These are phyloP conservation scores for Telopea speciosissima DNA, from an alignment of 177 flowering plant genomes.

Conservation along the genomic window DNA sequence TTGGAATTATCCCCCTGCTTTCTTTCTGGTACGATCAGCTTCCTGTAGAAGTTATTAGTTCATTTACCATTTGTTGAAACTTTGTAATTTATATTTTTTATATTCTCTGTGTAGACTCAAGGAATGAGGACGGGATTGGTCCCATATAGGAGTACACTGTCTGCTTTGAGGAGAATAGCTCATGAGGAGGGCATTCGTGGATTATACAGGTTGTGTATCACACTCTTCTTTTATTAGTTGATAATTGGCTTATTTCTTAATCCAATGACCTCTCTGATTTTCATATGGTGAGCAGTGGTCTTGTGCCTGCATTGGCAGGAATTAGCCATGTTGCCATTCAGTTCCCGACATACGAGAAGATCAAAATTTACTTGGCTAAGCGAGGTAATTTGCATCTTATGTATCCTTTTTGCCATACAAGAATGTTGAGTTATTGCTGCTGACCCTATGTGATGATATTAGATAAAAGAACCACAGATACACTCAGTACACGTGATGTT, in stretches of 20 bases:
- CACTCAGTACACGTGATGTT: constrained; percentile 75
- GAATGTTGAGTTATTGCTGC: neutral
- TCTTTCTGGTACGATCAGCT: no score
- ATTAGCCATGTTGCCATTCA: constrained; percentile 98
- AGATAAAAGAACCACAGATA: constrained; percentile 70
- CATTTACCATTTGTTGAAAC: no score
- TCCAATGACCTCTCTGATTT: constrained; percentile 10
- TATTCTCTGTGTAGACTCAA: constrained; percentile 56
- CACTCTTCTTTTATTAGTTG: neutral
- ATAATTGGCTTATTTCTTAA: neutral
- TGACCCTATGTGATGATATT: constrained; percentile 16
- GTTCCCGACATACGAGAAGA: constrained; percentile 91
- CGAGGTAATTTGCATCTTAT: constrained; percentile 36
- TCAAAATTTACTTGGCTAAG: constrained; percentile 72
- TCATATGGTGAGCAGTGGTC: constrained; percentile 59
- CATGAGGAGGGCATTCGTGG: constrained; percentile 94
- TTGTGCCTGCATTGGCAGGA: constrained; percentile 96
- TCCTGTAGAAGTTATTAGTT: no score
- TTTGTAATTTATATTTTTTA: constrained; percentile 7
- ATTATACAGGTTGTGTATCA: constrained; percentile 61
- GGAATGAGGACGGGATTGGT: constrained; percentile 72
- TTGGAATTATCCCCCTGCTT: no score
- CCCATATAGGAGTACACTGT: constrained; percentile 68
- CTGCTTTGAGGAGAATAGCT: constrained; percentile 84
- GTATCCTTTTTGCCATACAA: neutral